Evolutionary conservation across 495 filamentous ascomycete genomes (phyloP), one percentile per base, ranked within the genome.

Genomic region (Staphylotrichum tortipilum): DNA sequence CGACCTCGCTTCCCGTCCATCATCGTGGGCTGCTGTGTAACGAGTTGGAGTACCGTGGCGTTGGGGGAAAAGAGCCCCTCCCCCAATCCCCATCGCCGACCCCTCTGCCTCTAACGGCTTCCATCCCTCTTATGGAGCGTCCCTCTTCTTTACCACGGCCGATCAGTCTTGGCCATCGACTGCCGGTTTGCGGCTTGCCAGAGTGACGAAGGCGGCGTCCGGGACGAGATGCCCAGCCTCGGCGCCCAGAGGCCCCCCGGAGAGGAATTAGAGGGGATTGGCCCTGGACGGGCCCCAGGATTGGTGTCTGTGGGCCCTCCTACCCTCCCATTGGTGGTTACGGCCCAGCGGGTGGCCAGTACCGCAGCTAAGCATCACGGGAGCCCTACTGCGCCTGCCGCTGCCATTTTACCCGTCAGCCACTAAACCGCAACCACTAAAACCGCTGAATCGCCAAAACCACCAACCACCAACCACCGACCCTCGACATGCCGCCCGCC

Each of bases 121-220:
- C 34, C 26, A 30, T 43, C 23, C 24, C 29, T 17, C n/a, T 24
- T 29, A 22, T 40, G 7, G 31, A 12, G 21, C 8, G 39, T 21
- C 24, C 40, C 40, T 40, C 49, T 22, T 18, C 14, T 40, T 28
- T 18, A n/a, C n/a, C n/a, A n/a, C n/a, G n/a, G n/a, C 37, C 38
- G 44, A 48, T 53, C 44, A 11, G 24, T 29, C 24, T 41, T 48
- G 36, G 50, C 35, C 38, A 21, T 6, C 26, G 44, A 45, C 43
- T 47, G 38, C 50, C 50, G 50, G 43, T 5, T 53, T 30, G 28
- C 33, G 29, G 24, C 43, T 11, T 46, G 44, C 36, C n/a, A n/a
- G 21, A 47, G 30, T 53, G 50, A 53, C 51, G 44, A 40, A 48
- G 37, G 44, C 31, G 51, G 51, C 51, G 51, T 18, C 26, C 23